Conservation (phyloP, 306 rosid species). For the Corylus americana region DNA sequence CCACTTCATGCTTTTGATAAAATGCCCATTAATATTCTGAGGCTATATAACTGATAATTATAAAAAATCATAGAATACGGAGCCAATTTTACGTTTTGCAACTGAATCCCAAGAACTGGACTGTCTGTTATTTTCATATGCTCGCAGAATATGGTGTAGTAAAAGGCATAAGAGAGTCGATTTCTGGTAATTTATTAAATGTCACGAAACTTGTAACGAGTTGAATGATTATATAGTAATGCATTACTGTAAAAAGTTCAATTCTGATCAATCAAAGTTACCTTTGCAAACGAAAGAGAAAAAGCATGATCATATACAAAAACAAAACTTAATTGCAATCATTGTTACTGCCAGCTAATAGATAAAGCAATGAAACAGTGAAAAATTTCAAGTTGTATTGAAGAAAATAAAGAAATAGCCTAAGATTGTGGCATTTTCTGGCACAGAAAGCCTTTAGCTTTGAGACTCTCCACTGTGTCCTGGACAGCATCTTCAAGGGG, state of each 20-base stretch:
- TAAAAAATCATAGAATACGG: background rate
- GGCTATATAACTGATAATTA: background rate
- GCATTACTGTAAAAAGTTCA: constrained; percentile 7
- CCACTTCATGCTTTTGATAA: constrained; percentile 13
- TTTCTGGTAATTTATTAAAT: constrained; percentile 10
- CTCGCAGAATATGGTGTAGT: constrained; percentile 26
- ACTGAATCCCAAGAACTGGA: background rate
- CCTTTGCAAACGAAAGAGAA: constrained; percentile 30
- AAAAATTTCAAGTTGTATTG: background rate
- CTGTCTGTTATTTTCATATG: constrained; percentile 36
- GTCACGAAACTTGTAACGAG: constrained; percentile 1
- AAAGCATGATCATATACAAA: constrained; percentile 21
- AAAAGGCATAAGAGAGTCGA: constrained; percentile 14
- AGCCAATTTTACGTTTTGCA: no score
- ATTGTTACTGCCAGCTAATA: constrained; percentile 27
- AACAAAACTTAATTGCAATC: constrained; percentile 27
- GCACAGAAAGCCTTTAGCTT: constrained; percentile 59
- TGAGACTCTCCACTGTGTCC: constrained; percentile 70
- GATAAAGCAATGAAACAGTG: constrained; percentile 6
- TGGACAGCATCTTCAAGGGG: constrained; percentile 70
- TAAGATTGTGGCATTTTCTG: constrained; percentile 11
- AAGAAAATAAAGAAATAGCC: background rate
- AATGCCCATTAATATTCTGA: background rate
- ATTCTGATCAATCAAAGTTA: constrained; percentile 15
- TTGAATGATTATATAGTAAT: constrained; percentile 3